Conservation (phyloP, 768 basidiomycete species). For the Mycena vitilis region DNA sequence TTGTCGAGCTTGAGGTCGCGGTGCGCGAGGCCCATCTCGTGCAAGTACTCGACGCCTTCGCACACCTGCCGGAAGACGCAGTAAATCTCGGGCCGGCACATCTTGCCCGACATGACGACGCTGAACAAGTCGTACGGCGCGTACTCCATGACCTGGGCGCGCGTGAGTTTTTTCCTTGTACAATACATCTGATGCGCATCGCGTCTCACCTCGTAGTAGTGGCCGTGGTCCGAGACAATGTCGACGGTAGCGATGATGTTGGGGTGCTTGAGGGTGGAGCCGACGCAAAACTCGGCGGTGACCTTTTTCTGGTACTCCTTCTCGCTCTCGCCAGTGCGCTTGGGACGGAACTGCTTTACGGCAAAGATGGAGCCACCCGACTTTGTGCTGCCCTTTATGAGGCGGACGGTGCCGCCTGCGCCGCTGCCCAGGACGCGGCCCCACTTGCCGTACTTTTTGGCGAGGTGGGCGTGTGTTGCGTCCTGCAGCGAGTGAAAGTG, state of each 20-base stretch:
- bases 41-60: slow-evolving; percentile 97
- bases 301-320: slow-evolving; percentile 99
- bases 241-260: slow-evolving; percentile 99
- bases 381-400: slow-evolving; percentile 90
- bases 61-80: slow-evolving; percentile 99
- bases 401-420: slow-evolving; percentile 97
- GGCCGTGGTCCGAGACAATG: slow-evolving; percentile 97
- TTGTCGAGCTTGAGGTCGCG: slow-evolving; percentile 99
- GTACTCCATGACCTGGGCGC: slow-evolving; percentile 95
- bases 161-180: slow-evolving; percentile 8
- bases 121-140: slow-evolving; percentile 98
- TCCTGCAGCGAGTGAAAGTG: slow-evolving; percentile 75
- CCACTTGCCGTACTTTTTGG: slow-evolving; percentile 99
- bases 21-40: slow-evolving; percentile 97
- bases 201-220: slow-evolving; percentile 92
- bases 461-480: slow-evolving; percentile 89
- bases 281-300: slow-evolving; percentile 98
- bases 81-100: slow-evolving; percentile 98
- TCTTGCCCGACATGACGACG: slow-evolving; percentile 99
- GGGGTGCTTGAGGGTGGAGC: slow-evolving; percentile 90
- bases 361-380: slow-evolving; percentile 89
- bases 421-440: slow-evolving; percentile 95
- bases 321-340: slow-evolving; percentile 87
- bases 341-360: slow-evolving; percentile 97
- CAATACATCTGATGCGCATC: neutral